A percentile compares a stretch with the other conserved stretches of the same genome.
Evolutionary conservation across 2,329 filamentous ascomycete genomes (phyloP).

Genomic region (Alternaria angustiovoidea): DNA sequence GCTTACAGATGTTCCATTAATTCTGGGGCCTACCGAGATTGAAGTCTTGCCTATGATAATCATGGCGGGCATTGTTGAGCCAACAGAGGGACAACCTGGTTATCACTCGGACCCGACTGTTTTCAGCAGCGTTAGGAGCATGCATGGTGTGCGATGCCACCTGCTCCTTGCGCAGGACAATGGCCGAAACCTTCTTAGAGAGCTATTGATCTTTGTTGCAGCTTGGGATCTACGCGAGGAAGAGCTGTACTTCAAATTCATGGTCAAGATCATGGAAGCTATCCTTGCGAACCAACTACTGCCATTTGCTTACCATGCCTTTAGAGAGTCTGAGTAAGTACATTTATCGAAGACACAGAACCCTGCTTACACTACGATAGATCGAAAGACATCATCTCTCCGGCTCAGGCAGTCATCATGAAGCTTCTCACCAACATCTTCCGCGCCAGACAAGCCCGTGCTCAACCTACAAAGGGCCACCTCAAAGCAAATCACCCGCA

Average conservation of each 20-base stretch:
- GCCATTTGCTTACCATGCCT: constrained; percentile 89
- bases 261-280: constrained; percentile 93
- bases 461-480: constrained; percentile 48
- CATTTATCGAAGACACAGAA: rapidly evolving
- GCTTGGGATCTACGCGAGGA: constrained; percentile 96
- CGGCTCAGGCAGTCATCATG: constrained; percentile 90
- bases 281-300: constrained; percentile 88
- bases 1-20: constrained; percentile 91
- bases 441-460: constrained; percentile 63
- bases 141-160: constrained; percentile 89
- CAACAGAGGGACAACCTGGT: constrained; percentile 72
- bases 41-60: constrained; percentile 97
- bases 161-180: constrained; percentile 90
- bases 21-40: constrained; percentile 92
- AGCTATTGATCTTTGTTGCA: constrained; percentile 94
- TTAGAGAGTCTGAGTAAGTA: constrained; percentile 69
- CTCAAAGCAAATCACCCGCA: constrained; percentile 56
- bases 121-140: constrained; percentile 70
- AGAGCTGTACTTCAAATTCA: constrained; percentile 95
- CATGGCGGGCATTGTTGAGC: constrained; percentile 90
- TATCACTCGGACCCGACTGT: constrained; percentile 58
- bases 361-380: constrained; percentile 35
- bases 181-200: constrained; percentile 85
- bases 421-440: constrained; percentile 92
- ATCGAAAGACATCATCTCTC: constrained; percentile 94